Conservation (phyloP, 176 grass and related monocot species). For the Lolium multiflorum region DNA sequence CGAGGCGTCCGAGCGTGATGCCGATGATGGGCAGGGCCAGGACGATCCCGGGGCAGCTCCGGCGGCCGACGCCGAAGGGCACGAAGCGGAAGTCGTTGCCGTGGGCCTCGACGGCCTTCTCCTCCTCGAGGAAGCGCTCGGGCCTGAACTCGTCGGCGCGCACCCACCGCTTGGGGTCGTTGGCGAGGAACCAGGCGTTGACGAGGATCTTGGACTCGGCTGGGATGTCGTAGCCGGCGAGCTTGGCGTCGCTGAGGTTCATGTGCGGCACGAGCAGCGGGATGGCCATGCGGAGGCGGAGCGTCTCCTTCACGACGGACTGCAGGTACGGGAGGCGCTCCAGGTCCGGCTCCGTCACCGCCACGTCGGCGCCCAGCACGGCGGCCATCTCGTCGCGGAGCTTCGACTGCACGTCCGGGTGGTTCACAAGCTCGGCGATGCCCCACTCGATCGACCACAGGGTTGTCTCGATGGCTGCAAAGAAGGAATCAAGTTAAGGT, state of each 20-base stretch:
- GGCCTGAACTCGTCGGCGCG: conserved; percentile 87
- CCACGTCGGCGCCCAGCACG: conserved; percentile 56
- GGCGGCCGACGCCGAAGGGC: conserved; percentile 89
- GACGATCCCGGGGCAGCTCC: conserved; percentile 97
- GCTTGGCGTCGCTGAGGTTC: conserved; percentile 94
- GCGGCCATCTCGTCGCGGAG: conserved; percentile 57
- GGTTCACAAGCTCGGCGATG: conserved; percentile 93
- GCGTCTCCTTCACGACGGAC: conserved; percentile 91
- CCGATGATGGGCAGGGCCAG: conserved; percentile 91
- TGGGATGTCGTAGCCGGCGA: conserved; percentile 84
- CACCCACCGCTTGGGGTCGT: conserved; percentile 85
- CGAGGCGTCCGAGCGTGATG: conserved; percentile 75
- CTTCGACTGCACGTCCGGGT: conserved; percentile 75
- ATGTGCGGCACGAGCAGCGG: conserved; percentile 99
- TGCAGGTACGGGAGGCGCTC: conserved; percentile 88
- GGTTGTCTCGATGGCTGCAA: conserved; percentile 94
- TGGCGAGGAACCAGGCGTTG: conserved; percentile 97
- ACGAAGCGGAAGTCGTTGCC: conserved; percentile 96
- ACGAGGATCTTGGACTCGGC: conserved; percentile 98
- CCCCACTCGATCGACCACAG: conserved; percentile 99
- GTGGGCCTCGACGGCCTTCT: conserved; percentile 75
- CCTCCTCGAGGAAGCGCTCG: conserved; percentile 91
- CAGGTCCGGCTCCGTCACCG: conserved; percentile 89
- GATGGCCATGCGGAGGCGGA: conserved; percentile 98
- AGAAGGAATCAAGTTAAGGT: neutral